phyloP scores from a whole-genome alignment of 148 eudicot genomes.

The Amaranthus hypochondriacus region DNA sequence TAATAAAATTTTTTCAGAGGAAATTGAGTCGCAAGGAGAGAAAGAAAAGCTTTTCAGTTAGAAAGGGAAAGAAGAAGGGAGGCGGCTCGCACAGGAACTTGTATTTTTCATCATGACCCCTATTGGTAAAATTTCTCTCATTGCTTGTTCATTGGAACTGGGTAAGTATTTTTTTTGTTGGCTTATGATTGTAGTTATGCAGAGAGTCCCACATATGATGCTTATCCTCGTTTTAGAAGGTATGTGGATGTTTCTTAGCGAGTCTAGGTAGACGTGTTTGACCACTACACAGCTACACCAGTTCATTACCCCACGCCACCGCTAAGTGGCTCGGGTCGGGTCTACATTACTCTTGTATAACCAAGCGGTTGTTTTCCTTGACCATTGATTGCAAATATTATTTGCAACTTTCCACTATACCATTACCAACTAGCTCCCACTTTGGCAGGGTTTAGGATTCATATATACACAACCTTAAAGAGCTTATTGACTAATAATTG shows the following conservation, averaged over 20 bases:
- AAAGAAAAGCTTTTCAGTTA: slow-evolving; percentile 80
- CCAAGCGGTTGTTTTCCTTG: no score
- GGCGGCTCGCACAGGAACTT: slow-evolving; percentile 62
- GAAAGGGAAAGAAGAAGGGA: slow-evolving; percentile 93
- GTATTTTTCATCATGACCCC: slow-evolving; percentile 56
- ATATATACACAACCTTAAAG: no score
- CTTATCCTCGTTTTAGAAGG: slow-evolving; percentile 91
- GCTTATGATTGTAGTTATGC: slow-evolving; percentile 22
- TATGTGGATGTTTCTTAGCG: slow-evolving; percentile 6
- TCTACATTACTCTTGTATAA: no score
- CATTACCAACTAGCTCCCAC: no score
- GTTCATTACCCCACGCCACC: no score
- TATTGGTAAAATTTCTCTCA: slow-evolving; percentile 46
- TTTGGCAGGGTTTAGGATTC: no score
- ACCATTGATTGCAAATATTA: no score
- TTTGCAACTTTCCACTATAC: no score
- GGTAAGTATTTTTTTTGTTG: neutral
- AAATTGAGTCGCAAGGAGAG: slow-evolving; percentile 93
- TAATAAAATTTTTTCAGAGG: slow-evolving; percentile 43
- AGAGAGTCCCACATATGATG: slow-evolving; percentile 97
- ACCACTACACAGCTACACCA: no score
- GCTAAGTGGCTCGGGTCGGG: no score
- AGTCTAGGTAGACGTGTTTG: neutral
- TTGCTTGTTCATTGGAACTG: neutral
- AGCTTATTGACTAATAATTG: no score